phyloP scores from a whole-genome alignment of 225 moss, liverwort and hornwort species.

The Rhytidiadelphus loreus region DNA sequence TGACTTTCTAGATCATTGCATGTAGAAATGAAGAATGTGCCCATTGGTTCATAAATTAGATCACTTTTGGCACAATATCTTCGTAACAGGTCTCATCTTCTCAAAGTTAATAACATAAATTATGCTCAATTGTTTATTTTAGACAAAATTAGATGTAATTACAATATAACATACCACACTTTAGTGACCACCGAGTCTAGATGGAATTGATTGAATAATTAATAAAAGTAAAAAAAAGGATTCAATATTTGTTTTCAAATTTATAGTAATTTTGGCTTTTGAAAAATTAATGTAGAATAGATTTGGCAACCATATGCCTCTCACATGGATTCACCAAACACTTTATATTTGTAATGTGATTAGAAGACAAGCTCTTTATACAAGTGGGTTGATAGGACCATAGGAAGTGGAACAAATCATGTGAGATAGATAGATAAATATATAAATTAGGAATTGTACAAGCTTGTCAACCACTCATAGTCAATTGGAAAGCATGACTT shows the following conservation, averaged over 20 bases:
- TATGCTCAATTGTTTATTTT: too few species aligned
- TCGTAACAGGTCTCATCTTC: too few species aligned
- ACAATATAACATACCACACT: fast-evolving
- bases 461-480: too few species aligned
- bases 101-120: too few species aligned
- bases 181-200: fast-evolving
- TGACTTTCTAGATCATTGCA: too few species aligned
- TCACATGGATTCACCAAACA: neutral
- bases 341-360: neutral
- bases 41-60: too few species aligned
- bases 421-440: too few species aligned
- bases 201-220: neutral
- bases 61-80: too few species aligned
- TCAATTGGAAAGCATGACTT: too few species aligned
- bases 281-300: neutral
- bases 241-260: neutral
- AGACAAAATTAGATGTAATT: neutral
- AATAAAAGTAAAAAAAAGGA: neutral
- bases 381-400: fast-evolving
- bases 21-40: too few species aligned
- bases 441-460: too few species aligned
- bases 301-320: neutral
- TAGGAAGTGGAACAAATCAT: too few species aligned
- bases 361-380: neutral
- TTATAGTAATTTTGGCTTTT: neutral